phyloP scores from a whole-genome alignment of 345 rosid genomes.

The Eucalyptus globulus region DNA sequence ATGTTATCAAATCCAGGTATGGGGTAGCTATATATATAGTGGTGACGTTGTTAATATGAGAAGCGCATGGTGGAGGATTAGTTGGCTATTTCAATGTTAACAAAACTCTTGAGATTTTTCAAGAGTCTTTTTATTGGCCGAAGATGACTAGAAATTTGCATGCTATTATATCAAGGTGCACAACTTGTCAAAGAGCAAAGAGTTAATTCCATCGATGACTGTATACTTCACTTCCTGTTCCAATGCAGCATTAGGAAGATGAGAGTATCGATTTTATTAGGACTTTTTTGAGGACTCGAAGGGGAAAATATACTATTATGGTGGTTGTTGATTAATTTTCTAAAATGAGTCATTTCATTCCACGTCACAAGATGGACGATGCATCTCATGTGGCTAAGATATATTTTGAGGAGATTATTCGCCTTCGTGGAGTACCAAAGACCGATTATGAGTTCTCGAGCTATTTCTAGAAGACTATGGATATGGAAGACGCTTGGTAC shows the following conservation, averaged over 20 bases:
- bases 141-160: not conserved
- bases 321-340: not conserved
- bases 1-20: no score
- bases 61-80: not conserved
- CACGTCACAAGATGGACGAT: not conserved
- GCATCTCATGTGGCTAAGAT: no score
- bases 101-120: not conserved
- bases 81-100: not conserved
- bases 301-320: not conserved
- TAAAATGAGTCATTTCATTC: not conserved
- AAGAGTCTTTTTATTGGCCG: not conserved
- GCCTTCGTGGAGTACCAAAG: no score
- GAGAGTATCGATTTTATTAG: accelerated
- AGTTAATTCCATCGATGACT: accelerated
- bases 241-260: accelerated
- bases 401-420: no score
- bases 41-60: not conserved
- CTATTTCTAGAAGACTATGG: no score
- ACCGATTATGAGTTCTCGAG: no score
- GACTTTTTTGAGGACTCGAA: accelerated
- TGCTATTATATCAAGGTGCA: not conserved
- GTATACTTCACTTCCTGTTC: not conserved
- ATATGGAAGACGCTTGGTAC: no score
- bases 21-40: no score
- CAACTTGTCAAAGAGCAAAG: not conserved